Evolutionary conservation across 257 asterid species (phyloP).

Genomic region (Petunia axillaris): DNA sequence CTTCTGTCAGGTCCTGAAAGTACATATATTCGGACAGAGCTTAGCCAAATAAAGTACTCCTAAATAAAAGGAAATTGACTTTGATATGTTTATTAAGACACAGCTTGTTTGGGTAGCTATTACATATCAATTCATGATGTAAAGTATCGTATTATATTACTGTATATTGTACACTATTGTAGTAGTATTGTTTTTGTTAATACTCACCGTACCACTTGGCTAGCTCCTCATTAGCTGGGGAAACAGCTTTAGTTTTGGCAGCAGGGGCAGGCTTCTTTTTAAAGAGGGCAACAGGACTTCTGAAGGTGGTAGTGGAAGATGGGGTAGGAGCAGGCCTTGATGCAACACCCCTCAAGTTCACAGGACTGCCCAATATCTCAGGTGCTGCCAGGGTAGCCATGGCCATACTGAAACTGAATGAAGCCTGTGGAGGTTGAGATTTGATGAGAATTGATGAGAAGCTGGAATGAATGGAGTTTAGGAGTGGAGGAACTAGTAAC

Average conservation of each 20-base stretch:
- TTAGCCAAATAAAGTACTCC: not conserved
- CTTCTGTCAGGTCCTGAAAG: constrained; percentile 92
- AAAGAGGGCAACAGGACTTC: constrained; percentile 73
- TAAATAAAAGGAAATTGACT: not conserved
- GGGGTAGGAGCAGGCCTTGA: constrained; percentile 58
- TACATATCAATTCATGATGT: no score
- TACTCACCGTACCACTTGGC: constrained; percentile 99
- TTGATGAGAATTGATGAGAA: constrained; percentile 17
- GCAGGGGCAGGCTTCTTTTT: constrained; percentile 61
- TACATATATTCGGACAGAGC: not conserved
- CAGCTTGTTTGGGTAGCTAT: no score
- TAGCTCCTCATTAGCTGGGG: constrained; percentile 79
- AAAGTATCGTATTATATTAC: no score
- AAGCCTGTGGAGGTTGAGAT: not conserved
- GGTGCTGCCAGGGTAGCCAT: constrained; percentile 76
- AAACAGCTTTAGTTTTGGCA: constrained; percentile 57
- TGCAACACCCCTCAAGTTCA: constrained; percentile 55
- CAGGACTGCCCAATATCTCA: constrained; percentile 75
- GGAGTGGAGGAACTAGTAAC: constrained; percentile 26
- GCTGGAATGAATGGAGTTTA: constrained; percentile 22
- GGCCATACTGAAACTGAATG: not conserved
- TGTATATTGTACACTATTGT: no score
- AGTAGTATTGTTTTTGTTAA: not conserved
- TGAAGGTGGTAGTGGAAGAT: constrained; percentile 59
- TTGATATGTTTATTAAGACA: no score